phyloP scores from a whole-genome alignment of 2,329 filamentous ascomycete species.

The Aureobasidium melanogenum region DNA sequence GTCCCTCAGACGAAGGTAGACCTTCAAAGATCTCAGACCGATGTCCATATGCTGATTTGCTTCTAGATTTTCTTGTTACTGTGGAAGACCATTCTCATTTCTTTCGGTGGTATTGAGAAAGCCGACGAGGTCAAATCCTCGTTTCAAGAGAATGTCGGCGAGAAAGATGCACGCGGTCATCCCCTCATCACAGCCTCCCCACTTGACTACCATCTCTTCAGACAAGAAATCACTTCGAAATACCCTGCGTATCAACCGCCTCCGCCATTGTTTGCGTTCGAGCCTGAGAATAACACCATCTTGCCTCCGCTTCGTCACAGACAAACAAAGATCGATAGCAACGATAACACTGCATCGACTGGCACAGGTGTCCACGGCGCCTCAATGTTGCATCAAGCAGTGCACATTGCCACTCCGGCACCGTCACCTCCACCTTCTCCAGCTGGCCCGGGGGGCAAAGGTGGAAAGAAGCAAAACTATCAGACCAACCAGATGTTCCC shows the following conservation, averaged over 20 bases:
- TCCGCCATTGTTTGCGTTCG: conserved; percentile 69
- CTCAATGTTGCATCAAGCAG: conserved; percentile 89
- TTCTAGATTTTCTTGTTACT: conserved; percentile 65
- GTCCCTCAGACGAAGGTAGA: conserved; percentile 42
- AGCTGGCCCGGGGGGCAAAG: conserved; percentile 72
- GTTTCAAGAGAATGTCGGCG: conserved; percentile 45
- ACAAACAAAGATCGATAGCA: conserved; percentile 29
- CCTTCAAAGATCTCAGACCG: not conserved
- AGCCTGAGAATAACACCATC: conserved; percentile 84
- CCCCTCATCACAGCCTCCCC: conserved; percentile 88
- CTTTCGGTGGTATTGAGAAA: conserved; percentile 71
- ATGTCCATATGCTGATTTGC: conserved; percentile 17
- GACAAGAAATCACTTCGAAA: conserved; percentile 94
- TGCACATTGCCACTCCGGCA: conserved; percentile 96
- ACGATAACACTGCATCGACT: conserved; percentile 39
- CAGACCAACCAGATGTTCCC: conserved; percentile 99
- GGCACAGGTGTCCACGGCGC: conserved; percentile 38
- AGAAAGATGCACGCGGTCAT: conserved; percentile 52
- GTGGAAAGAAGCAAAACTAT: conserved; percentile 97
- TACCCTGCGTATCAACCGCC: conserved; percentile 95
- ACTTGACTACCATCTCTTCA: conserved; percentile 90
- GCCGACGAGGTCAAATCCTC: conserved; percentile 65
- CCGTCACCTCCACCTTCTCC: conserved; percentile 93
- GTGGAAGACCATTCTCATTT: conserved; percentile 84
- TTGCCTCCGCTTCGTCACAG: conserved; percentile 77